Evolutionary conservation across 768 basidiomycete genomes (phyloP).

Genomic region (Rubroboletus satanas): DNA sequence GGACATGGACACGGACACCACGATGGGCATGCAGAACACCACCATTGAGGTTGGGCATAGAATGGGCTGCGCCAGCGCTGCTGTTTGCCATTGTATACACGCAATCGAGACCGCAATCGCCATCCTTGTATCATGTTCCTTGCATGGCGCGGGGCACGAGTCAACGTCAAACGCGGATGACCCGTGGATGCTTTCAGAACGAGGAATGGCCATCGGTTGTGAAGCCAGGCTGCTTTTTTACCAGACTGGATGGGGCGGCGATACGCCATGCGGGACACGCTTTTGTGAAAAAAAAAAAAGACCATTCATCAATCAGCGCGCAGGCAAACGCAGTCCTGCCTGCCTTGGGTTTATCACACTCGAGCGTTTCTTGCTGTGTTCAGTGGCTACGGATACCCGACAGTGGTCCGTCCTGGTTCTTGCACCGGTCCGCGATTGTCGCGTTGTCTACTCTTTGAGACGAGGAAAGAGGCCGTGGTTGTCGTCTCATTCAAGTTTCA

Average conservation of each 20-base stretch:
- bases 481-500: not conserved
- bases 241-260: not conserved
- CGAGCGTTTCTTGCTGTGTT: not conserved
- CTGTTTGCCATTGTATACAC: constrained; percentile 11
- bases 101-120: not conserved
- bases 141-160: not conserved
- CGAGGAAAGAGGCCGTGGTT: not conserved
- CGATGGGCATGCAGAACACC: constrained; percentile 37
- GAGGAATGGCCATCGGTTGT: not conserved
- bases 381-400: not conserved
- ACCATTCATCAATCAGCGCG: not conserved
- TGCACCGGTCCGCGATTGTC: not conserved
- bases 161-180: not conserved
- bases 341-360: not conserved
- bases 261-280: not conserved
- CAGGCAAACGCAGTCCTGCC: not conserved
- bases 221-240: not conserved
- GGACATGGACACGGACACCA: constrained; percentile 48
- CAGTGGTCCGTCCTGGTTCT: not conserved
- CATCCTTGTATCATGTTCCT: not conserved
- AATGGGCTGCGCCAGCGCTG: not conserved
- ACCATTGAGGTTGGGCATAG: constrained; percentile 34
- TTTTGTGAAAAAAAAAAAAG: not conserved
- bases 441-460: not conserved
- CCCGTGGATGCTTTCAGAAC: not conserved